Evolutionary conservation across 306 rosid genomes (phyloP).

Genomic region (Calophaca sinica): DNA sequence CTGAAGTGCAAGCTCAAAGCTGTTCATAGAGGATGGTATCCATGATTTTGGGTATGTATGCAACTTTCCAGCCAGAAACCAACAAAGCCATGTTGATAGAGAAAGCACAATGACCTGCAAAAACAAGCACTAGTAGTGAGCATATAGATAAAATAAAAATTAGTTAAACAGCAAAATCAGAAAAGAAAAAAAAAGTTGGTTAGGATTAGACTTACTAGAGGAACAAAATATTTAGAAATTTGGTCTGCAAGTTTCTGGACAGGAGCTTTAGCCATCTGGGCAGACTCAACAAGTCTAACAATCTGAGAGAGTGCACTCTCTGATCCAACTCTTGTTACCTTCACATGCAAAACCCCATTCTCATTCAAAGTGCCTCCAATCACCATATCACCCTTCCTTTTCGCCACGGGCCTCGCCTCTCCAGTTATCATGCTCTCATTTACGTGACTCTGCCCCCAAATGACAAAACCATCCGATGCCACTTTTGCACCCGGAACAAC

Average conservation of each 20-base stretch:
- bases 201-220: slow-evolving; percentile 54
- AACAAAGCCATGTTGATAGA: slow-evolving; percentile 72
- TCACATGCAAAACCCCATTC: slow-evolving; percentile 79
- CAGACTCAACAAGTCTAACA: slow-evolving; percentile 87
- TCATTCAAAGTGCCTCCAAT: slow-evolving; percentile 89
- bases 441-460: slow-evolving; percentile 79
- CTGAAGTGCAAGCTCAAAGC: slow-evolving; percentile 89
- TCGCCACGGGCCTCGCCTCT: slow-evolving; percentile 68
- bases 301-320: slow-evolving; percentile 87
- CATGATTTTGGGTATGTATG: slow-evolving; percentile 74
- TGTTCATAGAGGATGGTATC: slow-evolving; percentile 75
- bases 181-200: too few relatives aligned
- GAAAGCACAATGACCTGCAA: slow-evolving; percentile 74
- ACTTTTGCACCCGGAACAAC: slow-evolving; percentile 76
- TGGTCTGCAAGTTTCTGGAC: slow-evolving; percentile 83
- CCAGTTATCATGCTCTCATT: slow-evolving; percentile 96
- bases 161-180: too few relatives aligned
- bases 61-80: slow-evolving; percentile 77
- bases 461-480: slow-evolving; percentile 74
- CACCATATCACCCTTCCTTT: slow-evolving; percentile 68
- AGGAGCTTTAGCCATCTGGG: slow-evolving; percentile 95
- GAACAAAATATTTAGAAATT: slow-evolving; percentile 86
- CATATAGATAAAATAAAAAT: too few relatives aligned
- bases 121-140: neutral
- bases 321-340: slow-evolving; percentile 85